Evolutionary conservation across 2,329 filamentous ascomycete species (phyloP).

Genomic region (Bipolaris victoriae): DNA sequence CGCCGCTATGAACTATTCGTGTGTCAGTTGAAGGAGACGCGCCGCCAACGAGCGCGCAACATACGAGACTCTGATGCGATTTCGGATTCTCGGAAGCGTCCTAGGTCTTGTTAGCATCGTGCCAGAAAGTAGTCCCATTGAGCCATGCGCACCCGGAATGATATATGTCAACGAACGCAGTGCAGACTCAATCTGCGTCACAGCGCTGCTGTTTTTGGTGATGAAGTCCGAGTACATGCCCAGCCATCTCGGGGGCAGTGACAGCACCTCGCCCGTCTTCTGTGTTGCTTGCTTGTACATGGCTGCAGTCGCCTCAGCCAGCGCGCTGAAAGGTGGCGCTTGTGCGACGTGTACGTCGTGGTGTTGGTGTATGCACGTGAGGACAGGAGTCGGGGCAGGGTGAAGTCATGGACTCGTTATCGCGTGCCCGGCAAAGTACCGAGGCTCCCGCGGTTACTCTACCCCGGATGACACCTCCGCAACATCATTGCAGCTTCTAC

Average conservation of each 20-base stretch:
- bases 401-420: slow-evolving; percentile 32
- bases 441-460: slow-evolving; percentile 34
- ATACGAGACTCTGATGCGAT: slow-evolving; percentile 86
- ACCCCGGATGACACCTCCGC: slow-evolving; percentile 20
- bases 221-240: slow-evolving; percentile 86
- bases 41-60: slow-evolving; percentile 31
- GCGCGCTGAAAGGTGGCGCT: slow-evolving; percentile 16
- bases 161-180: slow-evolving; percentile 94
- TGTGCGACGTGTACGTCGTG: slow-evolving; percentile 25
- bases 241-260: slow-evolving; percentile 69
- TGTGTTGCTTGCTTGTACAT: slow-evolving; percentile 50
- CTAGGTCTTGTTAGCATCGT: slow-evolving; percentile 51
- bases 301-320: slow-evolving; percentile 27
- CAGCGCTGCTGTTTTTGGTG: slow-evolving; percentile 89
- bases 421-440: slow-evolving; percentile 30
- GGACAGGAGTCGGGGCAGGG: slow-evolving; percentile 30
- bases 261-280: slow-evolving; percentile 56
- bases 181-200: slow-evolving; percentile 93
- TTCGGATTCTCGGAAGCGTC: slow-evolving; percentile 88
- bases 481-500: background rate
- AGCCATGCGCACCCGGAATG: slow-evolving; percentile 70
- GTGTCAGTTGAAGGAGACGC: slow-evolving; percentile 25
- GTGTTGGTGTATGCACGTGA: slow-evolving; percentile 23
- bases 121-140: background rate
- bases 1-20: slow-evolving; percentile 73